A percentile compares a stretch with the other conserved stretches of the same genome.
Conservation (phyloP, 2,329 filamentous ascomycete species). For the Phaeosphaeria sp. region DNA sequence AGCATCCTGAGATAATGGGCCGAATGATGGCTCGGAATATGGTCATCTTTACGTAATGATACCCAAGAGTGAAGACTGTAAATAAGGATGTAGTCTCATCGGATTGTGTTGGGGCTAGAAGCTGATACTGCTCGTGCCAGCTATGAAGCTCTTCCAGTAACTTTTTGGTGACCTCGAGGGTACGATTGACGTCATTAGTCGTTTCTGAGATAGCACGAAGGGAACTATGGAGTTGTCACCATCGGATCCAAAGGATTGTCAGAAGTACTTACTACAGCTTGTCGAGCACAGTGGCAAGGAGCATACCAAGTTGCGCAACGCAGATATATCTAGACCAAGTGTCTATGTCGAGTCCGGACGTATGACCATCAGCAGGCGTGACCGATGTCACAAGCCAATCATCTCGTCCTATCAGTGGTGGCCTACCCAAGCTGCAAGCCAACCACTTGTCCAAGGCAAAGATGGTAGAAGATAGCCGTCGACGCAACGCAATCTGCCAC, state of each 20-base stretch:
- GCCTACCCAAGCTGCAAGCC: slow-evolving; percentile 12
- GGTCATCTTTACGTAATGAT: slow-evolving; percentile 16
- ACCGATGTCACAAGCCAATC: slow-evolving; percentile 13
- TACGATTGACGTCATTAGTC: background rate
- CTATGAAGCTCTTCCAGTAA: background rate
- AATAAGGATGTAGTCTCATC: background rate
- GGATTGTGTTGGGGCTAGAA: background rate
- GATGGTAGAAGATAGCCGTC: slow-evolving; percentile 9
- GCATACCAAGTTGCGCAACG: background rate
- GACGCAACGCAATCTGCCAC: slow-evolving; percentile 14
- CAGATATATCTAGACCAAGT: slow-evolving; percentile 1
- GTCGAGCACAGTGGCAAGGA: slow-evolving; percentile 5
- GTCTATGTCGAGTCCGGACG: slow-evolving; percentile 3
- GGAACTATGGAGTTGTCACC: background rate
- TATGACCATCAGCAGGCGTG: background rate
- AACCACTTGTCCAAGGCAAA: slow-evolving; percentile 13
- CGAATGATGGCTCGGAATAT: slow-evolving; percentile 14
- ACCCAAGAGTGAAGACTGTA: slow-evolving; percentile 5
- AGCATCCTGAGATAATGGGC: slow-evolving; percentile 3
- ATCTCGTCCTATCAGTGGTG: slow-evolving; percentile 11
- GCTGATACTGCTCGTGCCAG: background rate
- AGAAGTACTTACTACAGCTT: slow-evolving; percentile 8
- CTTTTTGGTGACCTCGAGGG: slow-evolving; percentile 1
- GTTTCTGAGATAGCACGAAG: slow-evolving; percentile 7
- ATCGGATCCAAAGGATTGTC: background rate